Base-by-base conservation (phyloP, 345 rosid species). In the Brassica carinata region DNA sequence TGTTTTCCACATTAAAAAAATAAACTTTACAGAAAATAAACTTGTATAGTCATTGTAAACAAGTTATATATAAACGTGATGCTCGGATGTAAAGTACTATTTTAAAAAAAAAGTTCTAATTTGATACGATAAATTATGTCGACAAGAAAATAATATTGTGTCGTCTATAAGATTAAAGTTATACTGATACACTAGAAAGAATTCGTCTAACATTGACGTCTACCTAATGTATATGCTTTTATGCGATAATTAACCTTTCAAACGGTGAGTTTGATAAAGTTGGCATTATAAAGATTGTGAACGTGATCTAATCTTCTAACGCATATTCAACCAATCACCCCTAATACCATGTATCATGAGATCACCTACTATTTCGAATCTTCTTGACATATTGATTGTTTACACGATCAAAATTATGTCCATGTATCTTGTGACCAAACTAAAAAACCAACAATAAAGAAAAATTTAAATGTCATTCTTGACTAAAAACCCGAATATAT, bases 291-390 rank as follows among this genome's bases (percentile, higher is more conserved):
- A 79, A 74, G 73, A 73, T 43, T 73, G 70, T 74, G 78, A 62
- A 72, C 51, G 43, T 72, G 77, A 66, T 65, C 45, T 72, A 53
- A 19, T 73, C 77, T 73, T 64, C 62, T 29, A 77, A 62, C 75
- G 70, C 26, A 70, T 7, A 45, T 48, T 48, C 73, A 69, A n/a
- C 36, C 73, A 5, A 2, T 27, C 73, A 69, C 73, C 73, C 23
- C 75, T 63, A 69, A 17, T 69, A 53, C 69, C 67, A 80, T 75
- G 79, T 64, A 74, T 15, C 83, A 69, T 36, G 76, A 64, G 76
- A 80, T 36, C 79, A 74, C 65, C 55, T 68, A 61, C 73, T 17
- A 29, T 40, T 73, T 69, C 64, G 66, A 74, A 74, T 79, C 83
- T 61, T 74, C 72, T 80, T 80, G 27, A 36, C 10, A 34, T 74